Percentiles rank a stretch among this genome's conserved stretches.
Conservation (phyloP, 202 grass and related monocot genomes). For the Schoenoplectus tabernaemontani region DNA sequence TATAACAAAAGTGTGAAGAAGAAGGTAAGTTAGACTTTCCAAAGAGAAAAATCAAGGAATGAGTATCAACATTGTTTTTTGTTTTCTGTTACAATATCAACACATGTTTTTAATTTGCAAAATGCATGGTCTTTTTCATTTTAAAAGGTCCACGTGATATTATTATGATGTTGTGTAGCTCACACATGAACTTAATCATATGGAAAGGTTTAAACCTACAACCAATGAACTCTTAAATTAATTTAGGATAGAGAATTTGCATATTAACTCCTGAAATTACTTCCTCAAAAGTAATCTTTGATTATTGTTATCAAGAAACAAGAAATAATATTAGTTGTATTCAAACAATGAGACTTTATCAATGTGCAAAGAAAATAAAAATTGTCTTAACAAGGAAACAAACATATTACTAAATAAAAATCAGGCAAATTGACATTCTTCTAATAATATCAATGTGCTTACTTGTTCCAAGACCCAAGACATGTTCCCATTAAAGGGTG, state of each 20-base stretch:
- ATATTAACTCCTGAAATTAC: background rate
- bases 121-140: background rate
- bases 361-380: background rate
- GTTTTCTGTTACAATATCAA: constrained; percentile 5
- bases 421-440: background rate
- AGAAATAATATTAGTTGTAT: background rate
- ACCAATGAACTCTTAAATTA: background rate
- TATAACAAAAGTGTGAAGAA: constrained; percentile 11
- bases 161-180: background rate
- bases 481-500: background rate
- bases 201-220: background rate
- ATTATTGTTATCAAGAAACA: background rate
- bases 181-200: constrained; percentile 6
- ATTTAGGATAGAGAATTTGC: background rate
- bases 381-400: background rate
- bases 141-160: background rate
- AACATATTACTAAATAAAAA: background rate
- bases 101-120: background rate
- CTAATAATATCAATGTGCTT: constrained; percentile 17
- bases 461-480: too few relatives aligned
- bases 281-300: background rate
- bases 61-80: background rate
- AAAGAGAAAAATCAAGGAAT: background rate
- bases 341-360: background rate
- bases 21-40: background rate